Conservation (phyloP, 768 basidiomycete species). For the Cyathus striatus region DNA sequence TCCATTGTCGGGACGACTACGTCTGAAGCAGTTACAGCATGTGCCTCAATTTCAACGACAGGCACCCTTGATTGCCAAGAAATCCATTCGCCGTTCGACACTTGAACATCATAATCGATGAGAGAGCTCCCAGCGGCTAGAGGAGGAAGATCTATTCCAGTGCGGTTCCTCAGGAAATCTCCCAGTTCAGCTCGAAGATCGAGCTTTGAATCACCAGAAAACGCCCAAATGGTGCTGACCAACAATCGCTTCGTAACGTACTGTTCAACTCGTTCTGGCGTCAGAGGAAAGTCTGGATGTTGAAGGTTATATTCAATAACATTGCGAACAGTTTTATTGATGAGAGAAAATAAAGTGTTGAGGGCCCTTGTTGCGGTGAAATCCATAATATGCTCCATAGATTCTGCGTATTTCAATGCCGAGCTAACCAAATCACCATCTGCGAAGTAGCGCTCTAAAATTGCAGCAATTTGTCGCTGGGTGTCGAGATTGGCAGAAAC, state of each 20-base stretch:
- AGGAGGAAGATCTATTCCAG: constrained; percentile 85
- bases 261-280: constrained; percentile 79
- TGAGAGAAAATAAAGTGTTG: constrained; percentile 92
- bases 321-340: constrained; percentile 94
- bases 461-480: constrained; percentile 68
- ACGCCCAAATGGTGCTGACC: constrained; percentile 95
- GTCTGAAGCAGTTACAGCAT: constrained; percentile 92
- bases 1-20: constrained; percentile 98
- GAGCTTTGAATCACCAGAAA: constrained; percentile 93
- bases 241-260: constrained; percentile 88
- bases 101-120: constrained; percentile 93
- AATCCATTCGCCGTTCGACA: constrained; percentile 81
- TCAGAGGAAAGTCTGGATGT: constrained; percentile 91
- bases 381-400: constrained; percentile 98
- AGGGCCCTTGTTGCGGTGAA: constrained; percentile 90
- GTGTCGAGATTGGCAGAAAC: constrained; percentile 62
- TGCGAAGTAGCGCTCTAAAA: constrained; percentile 80
- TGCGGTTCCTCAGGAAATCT: constrained; percentile 77
- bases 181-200: constrained; percentile 88
- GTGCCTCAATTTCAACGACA: constrained; percentile 93
- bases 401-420: constrained; percentile 74
- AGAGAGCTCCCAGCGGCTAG: constrained; percentile 74
- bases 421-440: constrained; percentile 76
- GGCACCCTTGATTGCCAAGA: constrained; percentile 92
- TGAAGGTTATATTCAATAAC: constrained; percentile 92